These are phyloP conservation scores for Elongisporangium senticosum DNA, from an alignment of 352 stramenopile species.

Conservation along the genomic window DNA sequence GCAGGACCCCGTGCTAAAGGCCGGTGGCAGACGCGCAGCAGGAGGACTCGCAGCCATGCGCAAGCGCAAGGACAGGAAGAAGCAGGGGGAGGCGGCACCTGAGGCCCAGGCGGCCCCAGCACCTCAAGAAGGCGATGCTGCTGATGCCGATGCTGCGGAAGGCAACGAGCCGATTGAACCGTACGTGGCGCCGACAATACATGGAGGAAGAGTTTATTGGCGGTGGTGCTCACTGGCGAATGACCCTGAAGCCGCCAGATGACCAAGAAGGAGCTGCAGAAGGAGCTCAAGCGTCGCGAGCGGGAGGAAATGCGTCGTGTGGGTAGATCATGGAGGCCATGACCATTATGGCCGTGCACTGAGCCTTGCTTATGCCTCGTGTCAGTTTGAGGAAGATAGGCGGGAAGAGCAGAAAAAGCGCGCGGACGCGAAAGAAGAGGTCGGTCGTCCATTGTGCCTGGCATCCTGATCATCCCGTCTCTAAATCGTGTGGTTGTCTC, in stretches of 20 bases:
- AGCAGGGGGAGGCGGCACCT: conserved; percentile 13
- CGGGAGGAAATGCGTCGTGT: conserved; percentile 68
- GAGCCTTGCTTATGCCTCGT: neutral
- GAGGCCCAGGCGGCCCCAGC: conserved; percentile 6
- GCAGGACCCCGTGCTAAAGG: conserved; percentile 24
- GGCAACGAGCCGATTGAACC: conserved; percentile 25
- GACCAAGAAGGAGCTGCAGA: conserved; percentile 75
- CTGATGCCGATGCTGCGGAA: conserved; percentile 12
- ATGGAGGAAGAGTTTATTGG: conserved; percentile 1
- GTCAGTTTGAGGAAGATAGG: conserved; percentile 63
- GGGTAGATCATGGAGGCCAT: neutral
- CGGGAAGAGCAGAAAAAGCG: conserved; percentile 53
- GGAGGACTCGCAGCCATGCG: conserved; percentile 51
- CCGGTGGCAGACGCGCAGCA: conserved; percentile 27
- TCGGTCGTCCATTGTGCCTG: neutral
- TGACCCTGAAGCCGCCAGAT: conserved; percentile 27
- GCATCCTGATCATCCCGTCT: neutral
- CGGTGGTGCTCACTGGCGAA: neutral
- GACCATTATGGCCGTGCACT: neutral
- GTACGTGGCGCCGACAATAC: conserved; percentile 14
- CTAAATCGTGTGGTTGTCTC: conserved; percentile 2
- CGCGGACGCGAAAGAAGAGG: conserved; percentile 51
- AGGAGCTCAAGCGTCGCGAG: conserved; percentile 73
- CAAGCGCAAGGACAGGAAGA: conserved; percentile 63
- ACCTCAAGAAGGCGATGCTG: conserved; percentile 10